Evolutionary conservation across 1,284 basidiomycete species (phyloP).

Genomic region (Filobasidium uniguttulatum): DNA sequence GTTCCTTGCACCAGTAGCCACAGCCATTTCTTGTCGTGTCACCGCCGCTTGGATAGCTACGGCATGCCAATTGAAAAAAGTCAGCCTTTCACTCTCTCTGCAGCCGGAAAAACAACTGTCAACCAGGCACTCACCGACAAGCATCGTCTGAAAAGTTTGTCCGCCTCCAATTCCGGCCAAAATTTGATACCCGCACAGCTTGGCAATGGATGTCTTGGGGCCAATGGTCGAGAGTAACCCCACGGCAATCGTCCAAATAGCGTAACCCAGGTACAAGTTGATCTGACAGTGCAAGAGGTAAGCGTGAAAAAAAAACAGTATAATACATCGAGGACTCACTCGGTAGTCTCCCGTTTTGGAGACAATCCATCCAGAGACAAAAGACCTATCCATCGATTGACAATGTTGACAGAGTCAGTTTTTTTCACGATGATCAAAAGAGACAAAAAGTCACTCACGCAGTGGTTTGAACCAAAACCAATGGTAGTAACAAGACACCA

Average conservation of each 20-base stretch:
- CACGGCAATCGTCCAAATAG: conserved; percentile 53
- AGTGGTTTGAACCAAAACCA: conserved; percentile 50
- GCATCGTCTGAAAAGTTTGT: conserved; percentile 31
- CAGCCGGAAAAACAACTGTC: too few species aligned
- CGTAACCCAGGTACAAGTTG: conserved; percentile 53
- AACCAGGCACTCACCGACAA: conserved; percentile 15
- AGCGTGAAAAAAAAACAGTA: neutral
- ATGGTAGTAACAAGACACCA: conserved; percentile 51
- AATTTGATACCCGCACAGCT: conserved; percentile 54
- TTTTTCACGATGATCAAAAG: conserved; percentile 2
- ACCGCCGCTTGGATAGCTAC: conserved; percentile 44
- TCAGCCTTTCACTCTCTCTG: too few species aligned
- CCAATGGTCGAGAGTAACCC: conserved; percentile 54
- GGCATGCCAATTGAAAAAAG: too few species aligned
- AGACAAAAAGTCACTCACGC: too few species aligned
- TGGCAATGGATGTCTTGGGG: conserved; percentile 41
- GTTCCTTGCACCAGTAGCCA: conserved; percentile 28
- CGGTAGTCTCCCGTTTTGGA: conserved; percentile 53
- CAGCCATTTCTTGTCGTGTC: conserved; percentile 30
- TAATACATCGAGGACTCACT: conserved; percentile 30
- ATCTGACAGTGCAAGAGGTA: conserved; percentile 30
- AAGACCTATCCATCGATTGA: conserved; percentile 12
- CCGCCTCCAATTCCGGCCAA: conserved; percentile 56
- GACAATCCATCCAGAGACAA: conserved; percentile 45
- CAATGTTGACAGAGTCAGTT: neutral